Percentiles rank a stretch among this genome's conserved stretches.
phyloP scores from a whole-genome alignment of 148 eudicot species.

The Bassia scoparia region DNA sequence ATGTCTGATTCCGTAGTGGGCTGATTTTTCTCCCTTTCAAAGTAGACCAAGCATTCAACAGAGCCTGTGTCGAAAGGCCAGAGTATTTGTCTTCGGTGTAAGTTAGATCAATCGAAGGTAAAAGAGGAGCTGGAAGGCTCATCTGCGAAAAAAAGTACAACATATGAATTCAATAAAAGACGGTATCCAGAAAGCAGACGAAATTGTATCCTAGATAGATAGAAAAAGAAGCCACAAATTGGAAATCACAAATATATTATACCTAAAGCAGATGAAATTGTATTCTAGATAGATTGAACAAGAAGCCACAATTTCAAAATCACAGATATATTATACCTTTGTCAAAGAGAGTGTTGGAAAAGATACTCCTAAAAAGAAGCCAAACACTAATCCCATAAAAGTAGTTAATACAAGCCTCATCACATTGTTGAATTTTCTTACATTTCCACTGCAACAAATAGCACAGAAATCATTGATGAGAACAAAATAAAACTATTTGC shows the following conservation, averaged over 20 bases:
- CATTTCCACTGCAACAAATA: slow-evolving; percentile 28
- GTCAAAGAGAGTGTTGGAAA: slow-evolving; percentile 54
- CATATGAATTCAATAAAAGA: slow-evolving; percentile 8
- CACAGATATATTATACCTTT: slow-evolving; percentile 54
- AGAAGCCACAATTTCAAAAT: background rate
- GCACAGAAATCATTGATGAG: background rate
- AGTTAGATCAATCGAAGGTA: slow-evolving; percentile 49
- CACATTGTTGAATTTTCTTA: slow-evolving; percentile 42
- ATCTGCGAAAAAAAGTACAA: slow-evolving; percentile 30
- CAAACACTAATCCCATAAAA: slow-evolving; percentile 55
- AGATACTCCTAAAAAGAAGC: slow-evolving; percentile 61
- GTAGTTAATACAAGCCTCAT: slow-evolving; percentile 60
- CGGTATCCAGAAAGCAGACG: background rate
- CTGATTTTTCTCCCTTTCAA: slow-evolving; percentile 41
- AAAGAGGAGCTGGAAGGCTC: slow-evolving; percentile 45
- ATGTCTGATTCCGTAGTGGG: slow-evolving; percentile 17
- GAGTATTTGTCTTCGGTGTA: slow-evolving; percentile 70
- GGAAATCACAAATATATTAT: background rate
- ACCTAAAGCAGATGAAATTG: slow-evolving; percentile 44
- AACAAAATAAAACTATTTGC: background rate
- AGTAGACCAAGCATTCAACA: slow-evolving; percentile 56
- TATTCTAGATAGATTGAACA: background rate
- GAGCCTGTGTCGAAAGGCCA: slow-evolving; percentile 52
- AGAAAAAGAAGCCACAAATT: background rate
- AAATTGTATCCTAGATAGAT: background rate